Conservation (phyloP, 192 early-diverging fungal species). For the Podila verticillata region DNA sequence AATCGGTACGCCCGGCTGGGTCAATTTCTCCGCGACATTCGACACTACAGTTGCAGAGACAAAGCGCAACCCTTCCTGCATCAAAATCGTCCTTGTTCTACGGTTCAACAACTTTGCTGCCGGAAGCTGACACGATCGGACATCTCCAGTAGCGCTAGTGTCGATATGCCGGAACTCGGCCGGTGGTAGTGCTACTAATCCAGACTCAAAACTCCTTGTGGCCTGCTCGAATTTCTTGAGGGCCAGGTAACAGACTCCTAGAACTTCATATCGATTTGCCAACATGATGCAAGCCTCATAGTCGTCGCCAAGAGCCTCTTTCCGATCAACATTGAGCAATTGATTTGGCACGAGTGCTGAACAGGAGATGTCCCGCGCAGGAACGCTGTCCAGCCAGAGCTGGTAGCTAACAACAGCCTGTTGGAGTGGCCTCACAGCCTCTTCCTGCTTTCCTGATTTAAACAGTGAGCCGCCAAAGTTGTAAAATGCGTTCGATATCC, state of each 20-base stretch:
- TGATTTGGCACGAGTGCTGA: neutral
- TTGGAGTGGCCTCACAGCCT: conserved; percentile 52
- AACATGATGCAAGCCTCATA: conserved; percentile 11
- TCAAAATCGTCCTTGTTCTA: conserved; percentile 15
- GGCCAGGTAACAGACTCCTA: conserved; percentile 29
- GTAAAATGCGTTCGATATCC: conserved; percentile 63
- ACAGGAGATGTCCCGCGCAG: neutral
- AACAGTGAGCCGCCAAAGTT: conserved; percentile 56
- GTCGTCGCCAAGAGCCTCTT: neutral
- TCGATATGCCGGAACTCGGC: conserved; percentile 23
- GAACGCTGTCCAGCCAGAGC: conserved; percentile 10
- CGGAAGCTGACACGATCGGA: conserved; percentile 9
- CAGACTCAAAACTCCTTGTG: conserved; percentile 17
- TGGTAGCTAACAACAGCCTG: conserved; percentile 14
- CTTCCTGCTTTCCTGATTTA: conserved; percentile 23
- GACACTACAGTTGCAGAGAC: conserved; percentile 4
- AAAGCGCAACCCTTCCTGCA: conserved; percentile 12
- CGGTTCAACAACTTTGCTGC: conserved; percentile 36
- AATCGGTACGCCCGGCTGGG: neutral
- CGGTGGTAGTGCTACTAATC: conserved; percentile 16
- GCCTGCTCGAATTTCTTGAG: conserved; percentile 10
- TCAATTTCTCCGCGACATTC: conserved; percentile 15
- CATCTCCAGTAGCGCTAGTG: neutral
- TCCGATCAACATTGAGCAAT: neutral
- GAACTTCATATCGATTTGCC: conserved; percentile 39